These are phyloP conservation scores for Ephemerocybe angulata DNA, from an alignment of 768 basidiomycete genomes.

Conservation along the genomic window DNA sequence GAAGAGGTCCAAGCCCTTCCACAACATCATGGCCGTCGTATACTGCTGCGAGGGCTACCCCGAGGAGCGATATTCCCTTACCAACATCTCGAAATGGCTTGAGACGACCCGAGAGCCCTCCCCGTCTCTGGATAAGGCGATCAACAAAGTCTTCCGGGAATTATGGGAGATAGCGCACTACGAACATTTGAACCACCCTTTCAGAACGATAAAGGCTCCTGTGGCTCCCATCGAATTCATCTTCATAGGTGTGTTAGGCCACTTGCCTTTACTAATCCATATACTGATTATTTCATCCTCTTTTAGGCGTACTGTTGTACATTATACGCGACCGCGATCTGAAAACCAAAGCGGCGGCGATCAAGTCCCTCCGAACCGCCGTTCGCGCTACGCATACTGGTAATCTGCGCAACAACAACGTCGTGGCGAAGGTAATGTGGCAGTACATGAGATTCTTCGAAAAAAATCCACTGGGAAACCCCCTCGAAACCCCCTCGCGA, in stretches of 20 bases:
- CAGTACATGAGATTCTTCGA: slow-evolving; percentile 2
- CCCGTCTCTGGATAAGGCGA: slow-evolving; percentile 47
- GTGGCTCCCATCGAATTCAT: slow-evolving; percentile 77
- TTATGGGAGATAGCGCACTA: slow-evolving; percentile 53
- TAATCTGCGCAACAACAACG: slow-evolving; percentile 63
- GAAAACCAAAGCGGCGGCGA: slow-evolving; percentile 47
- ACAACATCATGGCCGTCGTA: slow-evolving; percentile 65
- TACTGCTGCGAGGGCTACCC: slow-evolving; percentile 59
- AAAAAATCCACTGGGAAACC: background rate
- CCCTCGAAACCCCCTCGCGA: too few species aligned
- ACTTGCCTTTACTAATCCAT: slow-evolving; percentile 12
- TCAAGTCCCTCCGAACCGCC: slow-evolving; percentile 53
- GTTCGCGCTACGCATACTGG: slow-evolving; percentile 53
- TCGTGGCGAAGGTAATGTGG: slow-evolving; percentile 58
- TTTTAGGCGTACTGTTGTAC: slow-evolving; percentile 64
- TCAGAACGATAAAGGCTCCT: slow-evolving; percentile 49
- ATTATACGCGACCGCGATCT: slow-evolving; percentile 40
- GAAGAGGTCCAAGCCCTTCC: slow-evolving; percentile 69
- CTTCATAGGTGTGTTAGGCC: slow-evolving; percentile 56
- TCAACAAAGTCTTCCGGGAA: slow-evolving; percentile 50
- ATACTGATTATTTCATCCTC: background rate
- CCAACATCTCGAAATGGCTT: slow-evolving; percentile 54
- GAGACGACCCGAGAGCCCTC: slow-evolving; percentile 36
- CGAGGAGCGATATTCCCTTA: slow-evolving; percentile 45
- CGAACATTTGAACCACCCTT: slow-evolving; percentile 37